Evolutionary conservation across 768 basidiomycete genomes (phyloP).

Genomic region (Thelephora ganbajun): DNA sequence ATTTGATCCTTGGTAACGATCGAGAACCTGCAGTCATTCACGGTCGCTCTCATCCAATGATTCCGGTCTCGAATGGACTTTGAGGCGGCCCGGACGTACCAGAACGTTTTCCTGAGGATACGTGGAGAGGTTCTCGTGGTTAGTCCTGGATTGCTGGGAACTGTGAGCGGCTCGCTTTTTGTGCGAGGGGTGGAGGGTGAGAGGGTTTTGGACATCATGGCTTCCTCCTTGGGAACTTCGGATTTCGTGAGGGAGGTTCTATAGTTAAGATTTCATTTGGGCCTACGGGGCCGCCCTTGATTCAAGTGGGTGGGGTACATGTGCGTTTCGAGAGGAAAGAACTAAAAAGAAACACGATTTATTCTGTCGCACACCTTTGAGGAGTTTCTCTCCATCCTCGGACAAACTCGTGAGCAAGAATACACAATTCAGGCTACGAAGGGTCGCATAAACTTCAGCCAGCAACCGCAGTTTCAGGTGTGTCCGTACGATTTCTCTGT

Average conservation of each 20-base stretch:
- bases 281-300: too few species aligned
- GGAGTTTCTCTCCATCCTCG: too few species aligned
- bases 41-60: slow-evolving; percentile 59
- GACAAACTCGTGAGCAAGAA: too few species aligned
- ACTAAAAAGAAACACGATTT: too few species aligned
- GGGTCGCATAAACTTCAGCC: too few species aligned
- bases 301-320: too few species aligned
- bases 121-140: slow-evolving; percentile 73
- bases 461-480: too few species aligned
- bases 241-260: slow-evolving; percentile 61
- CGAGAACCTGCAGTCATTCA: slow-evolving; percentile 50
- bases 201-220: slow-evolving; percentile 60
- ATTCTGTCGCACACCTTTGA: too few species aligned
- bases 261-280: too few species aligned
- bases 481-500: too few species aligned
- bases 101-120: slow-evolving; percentile 70
- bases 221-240: slow-evolving; percentile 61
- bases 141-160: slow-evolving; percentile 47
- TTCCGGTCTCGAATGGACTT: slow-evolving; percentile 78
- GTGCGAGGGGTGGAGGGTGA: slow-evolving; percentile 69
- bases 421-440: too few species aligned
- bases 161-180: slow-evolving; percentile 41
- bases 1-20: slow-evolving; percentile 64
- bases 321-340: too few species aligned
- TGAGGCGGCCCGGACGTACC: slow-evolving; percentile 84